Percentiles rank a stretch among this genome's conserved stretches.
Evolutionary conservation across 225 moss, liverwort and hornwort species (phyloP).

Genomic region (Pleurozium schreberi): DNA sequence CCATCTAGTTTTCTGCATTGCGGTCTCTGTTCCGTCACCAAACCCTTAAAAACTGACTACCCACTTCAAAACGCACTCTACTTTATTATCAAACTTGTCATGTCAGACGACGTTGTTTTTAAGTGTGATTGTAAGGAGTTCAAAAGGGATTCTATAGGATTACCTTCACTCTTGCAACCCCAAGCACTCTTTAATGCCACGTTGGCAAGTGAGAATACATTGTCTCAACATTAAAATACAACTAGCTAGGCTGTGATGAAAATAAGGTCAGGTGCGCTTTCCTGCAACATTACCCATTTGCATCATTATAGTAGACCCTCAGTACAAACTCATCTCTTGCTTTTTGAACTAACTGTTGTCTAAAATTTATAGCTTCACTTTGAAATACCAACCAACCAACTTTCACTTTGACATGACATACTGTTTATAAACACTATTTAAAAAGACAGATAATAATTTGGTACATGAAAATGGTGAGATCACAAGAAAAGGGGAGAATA

Average conservation of each 20-base stretch:
- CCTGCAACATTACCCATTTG: neutral
- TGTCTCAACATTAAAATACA: neutral
- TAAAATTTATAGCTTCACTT: neutral
- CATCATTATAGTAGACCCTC: neutral
- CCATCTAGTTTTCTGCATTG: neutral
- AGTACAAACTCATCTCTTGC: neutral
- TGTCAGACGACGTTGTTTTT: no score
- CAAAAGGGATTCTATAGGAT: neutral
- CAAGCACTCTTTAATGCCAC: neutral
- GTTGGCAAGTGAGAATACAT: neutral
- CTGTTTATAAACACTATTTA: neutral
- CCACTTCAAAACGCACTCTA: neutral
- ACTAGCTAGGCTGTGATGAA: neutral
- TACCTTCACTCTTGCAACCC: neutral
- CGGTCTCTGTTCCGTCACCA: neutral
- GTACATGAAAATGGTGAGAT: neutral
- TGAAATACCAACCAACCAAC: neutral
- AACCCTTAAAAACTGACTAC: neutral
- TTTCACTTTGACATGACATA: neutral
- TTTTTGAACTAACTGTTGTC: neutral
- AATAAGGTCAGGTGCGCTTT: neutral
- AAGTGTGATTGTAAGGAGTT: neutral
- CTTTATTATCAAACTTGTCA: neutral
- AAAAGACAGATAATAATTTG: neutral
- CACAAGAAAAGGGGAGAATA: neutral